Evolutionary conservation across 805 yeast species (phyloP).

Genomic region (Saccharomycopsis olivae): DNA sequence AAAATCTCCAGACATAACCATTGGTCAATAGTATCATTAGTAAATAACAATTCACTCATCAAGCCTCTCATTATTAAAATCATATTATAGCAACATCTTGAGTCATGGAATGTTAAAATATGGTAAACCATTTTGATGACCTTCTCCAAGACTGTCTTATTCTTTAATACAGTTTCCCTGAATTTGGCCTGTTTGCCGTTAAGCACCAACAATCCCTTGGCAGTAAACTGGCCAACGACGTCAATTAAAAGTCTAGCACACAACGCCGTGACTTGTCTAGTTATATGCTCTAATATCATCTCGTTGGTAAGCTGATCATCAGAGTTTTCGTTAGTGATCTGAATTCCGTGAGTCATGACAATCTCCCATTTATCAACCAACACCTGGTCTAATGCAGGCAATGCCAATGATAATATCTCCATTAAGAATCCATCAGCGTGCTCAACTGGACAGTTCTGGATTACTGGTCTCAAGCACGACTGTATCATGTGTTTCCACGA

Average conservation of each 20-base stretch:
- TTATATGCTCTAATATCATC: constrained; percentile 94
- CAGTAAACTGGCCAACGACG: constrained; percentile 68
- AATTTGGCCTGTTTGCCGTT: constrained; percentile 38
- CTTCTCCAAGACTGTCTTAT: constrained; percentile 63
- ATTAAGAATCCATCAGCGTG: constrained; percentile 60
- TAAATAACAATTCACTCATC: constrained; percentile 49
- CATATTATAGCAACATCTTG: constrained; percentile 87
- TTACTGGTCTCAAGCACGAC: constrained; percentile 73
- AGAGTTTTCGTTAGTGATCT: constrained; percentile 26
- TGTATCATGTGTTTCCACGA: constrained; percentile 97
- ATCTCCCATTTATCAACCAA: constrained; percentile 67
- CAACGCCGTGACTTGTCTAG: constrained; percentile 87
- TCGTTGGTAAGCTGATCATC: constrained; percentile 90
- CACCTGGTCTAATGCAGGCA: constrained; percentile 63
- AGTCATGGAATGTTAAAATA: constrained; percentile 73
- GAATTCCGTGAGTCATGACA: constrained; percentile 33
- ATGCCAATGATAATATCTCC: constrained; percentile 67
- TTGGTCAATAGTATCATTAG: constrained; percentile 66
- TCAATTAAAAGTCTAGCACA: constrained; percentile 82
- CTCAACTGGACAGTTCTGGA: constrained; percentile 77
- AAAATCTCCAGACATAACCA: constrained; percentile 40
- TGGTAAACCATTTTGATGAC: constrained; percentile 66
- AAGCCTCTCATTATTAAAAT: constrained; percentile 70
- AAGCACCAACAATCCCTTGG: constrained; percentile 26
- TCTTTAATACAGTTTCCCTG: constrained; percentile 53